Base-by-base conservation (phyloP, 345 rosid genomes). In the Streptanthus diversifolius region DNA sequence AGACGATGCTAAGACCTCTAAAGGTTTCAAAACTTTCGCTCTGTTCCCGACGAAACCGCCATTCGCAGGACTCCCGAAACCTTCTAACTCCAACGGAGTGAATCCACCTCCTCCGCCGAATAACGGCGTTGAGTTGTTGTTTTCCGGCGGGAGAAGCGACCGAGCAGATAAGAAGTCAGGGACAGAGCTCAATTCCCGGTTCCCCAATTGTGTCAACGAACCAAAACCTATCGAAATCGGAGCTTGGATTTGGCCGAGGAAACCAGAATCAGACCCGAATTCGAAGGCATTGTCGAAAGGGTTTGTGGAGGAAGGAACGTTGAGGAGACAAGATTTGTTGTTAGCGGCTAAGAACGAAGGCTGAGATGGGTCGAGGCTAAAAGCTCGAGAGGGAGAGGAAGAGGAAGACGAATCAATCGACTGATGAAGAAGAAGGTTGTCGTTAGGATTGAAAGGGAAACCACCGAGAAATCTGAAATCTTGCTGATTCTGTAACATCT, bases 351-450 rank as follows among this genome's bases (percentile, higher is more conserved):
- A 67, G 35, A 74, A 74, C n/a, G 57, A 70, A 19, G 63, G 57
- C 12, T 80, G 86, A 35, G 80, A 80, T 0, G 85, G 85, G 81
- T 86, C 85, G 24, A 86, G 85, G 72, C 55, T 51, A 68, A 85
- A 83, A 17, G 86, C 78, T 43, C 80, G 89, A 8, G 96, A 84
- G 2, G 90, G 93, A 65, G 93, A 85, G 48, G 87, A 88, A 53
- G 88, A 85, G 52, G 90, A 81, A 25, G 93, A 88, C 0, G 93
- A 82, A 77, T 90, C 90, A 21, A 90, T 59, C 0, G 81, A 77
- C 17, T 83, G 89, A 1, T 79, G 85, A 72, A 80, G 85, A 57
- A 82, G 79, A 59, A 80, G 76, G 64, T 58, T 79, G 7, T 82
- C 85, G 35, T 75, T 66, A 10, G 83, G 80, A 40, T 75, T 79